phyloP scores from a whole-genome alignment of 176 grass and related monocot species.

The Secale cereale region DNA sequence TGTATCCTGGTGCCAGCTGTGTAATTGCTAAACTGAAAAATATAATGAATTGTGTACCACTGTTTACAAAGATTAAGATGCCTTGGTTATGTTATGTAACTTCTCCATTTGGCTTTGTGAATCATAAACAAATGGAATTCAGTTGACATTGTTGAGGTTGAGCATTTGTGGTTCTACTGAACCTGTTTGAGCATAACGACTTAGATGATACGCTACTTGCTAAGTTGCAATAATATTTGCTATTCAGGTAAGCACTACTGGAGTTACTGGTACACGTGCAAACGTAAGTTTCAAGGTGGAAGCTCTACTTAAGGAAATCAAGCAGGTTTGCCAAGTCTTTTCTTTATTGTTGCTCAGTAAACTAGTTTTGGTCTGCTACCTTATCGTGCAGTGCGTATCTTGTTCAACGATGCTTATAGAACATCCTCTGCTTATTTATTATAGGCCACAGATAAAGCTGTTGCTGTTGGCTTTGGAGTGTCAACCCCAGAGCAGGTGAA shows the following conservation, averaged over 20 bases:
- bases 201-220: neutral
- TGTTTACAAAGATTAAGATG: neutral
- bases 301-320: conserved; percentile 92
- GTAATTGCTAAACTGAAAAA: conserved; percentile 10
- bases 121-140: neutral
- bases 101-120: neutral
- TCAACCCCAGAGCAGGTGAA: conserved; percentile 87
- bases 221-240: conserved; percentile 12
- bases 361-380: neutral
- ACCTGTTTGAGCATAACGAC: neutral
- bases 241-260: conserved; percentile 85
- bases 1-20: neutral
- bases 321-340: conserved; percentile 51
- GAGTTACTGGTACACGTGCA: conserved; percentile 79
- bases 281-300: conserved; percentile 71
- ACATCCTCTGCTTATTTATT: conserved; percentile 16
- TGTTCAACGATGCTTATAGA: neutral
- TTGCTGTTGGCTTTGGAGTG: conserved; percentile 96
- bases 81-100: neutral
- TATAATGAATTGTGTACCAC: neutral
- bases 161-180: neutral
- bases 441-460: conserved; percentile 86
- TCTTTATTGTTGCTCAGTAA: neutral
- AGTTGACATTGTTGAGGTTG: neutral
- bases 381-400: neutral